Conservation (phyloP, 1,284 basidiomycete species). For the Grifola frondosa region DNA sequence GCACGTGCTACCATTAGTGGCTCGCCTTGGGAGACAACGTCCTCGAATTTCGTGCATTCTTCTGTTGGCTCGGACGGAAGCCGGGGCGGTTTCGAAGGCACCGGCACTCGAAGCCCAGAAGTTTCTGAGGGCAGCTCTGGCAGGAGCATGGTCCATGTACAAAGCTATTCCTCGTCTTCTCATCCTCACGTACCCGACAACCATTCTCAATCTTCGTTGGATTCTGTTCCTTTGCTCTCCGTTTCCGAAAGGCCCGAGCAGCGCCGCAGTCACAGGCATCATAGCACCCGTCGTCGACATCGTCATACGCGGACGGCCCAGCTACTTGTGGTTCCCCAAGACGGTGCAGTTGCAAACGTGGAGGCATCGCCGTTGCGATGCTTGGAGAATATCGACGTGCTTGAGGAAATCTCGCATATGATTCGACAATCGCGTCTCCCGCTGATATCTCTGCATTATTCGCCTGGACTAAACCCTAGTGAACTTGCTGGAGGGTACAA, state of each 20-base stretch:
- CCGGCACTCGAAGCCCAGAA: not conserved
- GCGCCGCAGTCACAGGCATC: not conserved
- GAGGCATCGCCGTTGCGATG: no score
- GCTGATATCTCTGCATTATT: not conserved
- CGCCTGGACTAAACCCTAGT: not conserved
- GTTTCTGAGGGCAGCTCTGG: not conserved
- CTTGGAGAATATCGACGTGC: constrained; percentile 6
- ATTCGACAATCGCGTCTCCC: constrained; percentile 4
- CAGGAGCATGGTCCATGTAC: constrained; percentile 1
- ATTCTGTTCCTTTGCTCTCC: no score
- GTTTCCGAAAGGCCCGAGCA: not conserved
- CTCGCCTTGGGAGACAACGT: constrained; percentile 5
- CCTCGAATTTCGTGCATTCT: not conserved
- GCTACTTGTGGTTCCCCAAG: constrained; percentile 1
- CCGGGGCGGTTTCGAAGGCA: constrained; percentile 4
- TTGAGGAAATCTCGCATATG: constrained; percentile 16
- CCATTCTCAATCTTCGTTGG: not conserved
- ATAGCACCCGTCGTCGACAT: not conserved
- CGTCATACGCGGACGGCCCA: constrained; percentile 6
- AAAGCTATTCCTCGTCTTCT: not conserved
- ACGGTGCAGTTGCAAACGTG: constrained; percentile 2
- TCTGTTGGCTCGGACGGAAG: constrained; percentile 6
- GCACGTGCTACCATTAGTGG: constrained; percentile 12
- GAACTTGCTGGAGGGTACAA: not conserved
- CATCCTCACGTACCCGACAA: not conserved